A percentile compares a stretch with the other conserved stretches of the same genome.
Evolutionary conservation across 2,329 filamentous ascomycete species (phyloP).

Genomic region (Penicillium polonicum): DNA sequence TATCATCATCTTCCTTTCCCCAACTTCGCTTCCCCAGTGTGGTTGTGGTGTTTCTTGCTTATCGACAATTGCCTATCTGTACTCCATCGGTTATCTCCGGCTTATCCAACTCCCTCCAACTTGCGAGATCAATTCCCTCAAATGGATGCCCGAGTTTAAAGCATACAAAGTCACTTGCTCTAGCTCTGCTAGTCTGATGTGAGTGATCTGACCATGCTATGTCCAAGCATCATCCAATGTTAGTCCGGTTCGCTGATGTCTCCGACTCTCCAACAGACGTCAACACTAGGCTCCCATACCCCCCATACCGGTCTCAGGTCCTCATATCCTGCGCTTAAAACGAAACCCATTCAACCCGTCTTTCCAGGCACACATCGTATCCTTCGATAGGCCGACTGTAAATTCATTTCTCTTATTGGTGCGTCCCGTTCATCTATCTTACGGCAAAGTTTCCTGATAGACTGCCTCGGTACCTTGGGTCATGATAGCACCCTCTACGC

Average conservation of each 20-base stretch:
- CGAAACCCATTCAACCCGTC: neutral
- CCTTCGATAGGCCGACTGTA: conserved; percentile 9
- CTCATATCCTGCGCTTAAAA: conserved; percentile 16
- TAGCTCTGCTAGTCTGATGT: conserved; percentile 8
- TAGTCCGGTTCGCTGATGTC: conserved; percentile 6
- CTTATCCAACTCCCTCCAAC: conserved; percentile 25
- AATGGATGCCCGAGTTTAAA: conserved; percentile 15
- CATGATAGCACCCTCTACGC: conserved; percentile 12
- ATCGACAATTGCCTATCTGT: conserved; percentile 23
- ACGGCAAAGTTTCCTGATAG: conserved; percentile 21
- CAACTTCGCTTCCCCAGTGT: conserved; percentile 1
- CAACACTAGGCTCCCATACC: conserved; percentile 14
- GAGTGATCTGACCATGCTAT: neutral
- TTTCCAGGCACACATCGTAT: conserved; percentile 1
- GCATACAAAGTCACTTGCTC: conserved; percentile 9
- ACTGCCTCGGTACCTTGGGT: conserved; percentile 24
- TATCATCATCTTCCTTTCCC: conserved; percentile 1
- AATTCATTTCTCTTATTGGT: conserved; percentile 16
- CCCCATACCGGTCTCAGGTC: conserved; percentile 23
- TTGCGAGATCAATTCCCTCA: conserved; percentile 14
- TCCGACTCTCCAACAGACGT: conserved; percentile 2
- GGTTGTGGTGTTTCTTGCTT: conserved; percentile 6
- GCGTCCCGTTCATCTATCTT: conserved; percentile 19
- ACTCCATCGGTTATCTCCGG: conserved; percentile 35
- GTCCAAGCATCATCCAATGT: neutral